Base-by-base conservation (phyloP, 331 rosid species). In the Quercus tomentella region DNA sequence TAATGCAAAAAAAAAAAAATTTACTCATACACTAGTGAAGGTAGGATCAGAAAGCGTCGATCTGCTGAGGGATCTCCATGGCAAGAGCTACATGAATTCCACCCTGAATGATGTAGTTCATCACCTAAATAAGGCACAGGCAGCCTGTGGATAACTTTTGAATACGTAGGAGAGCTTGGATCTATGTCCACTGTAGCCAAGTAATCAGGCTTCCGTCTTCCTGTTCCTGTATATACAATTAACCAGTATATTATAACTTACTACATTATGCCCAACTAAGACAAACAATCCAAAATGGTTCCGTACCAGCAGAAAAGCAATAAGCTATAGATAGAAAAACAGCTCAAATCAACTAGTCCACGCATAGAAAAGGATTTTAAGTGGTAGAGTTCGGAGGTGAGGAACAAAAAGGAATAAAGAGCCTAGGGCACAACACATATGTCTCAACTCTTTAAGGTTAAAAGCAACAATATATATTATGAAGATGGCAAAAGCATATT, bases 51-150 rank as follows among this genome's bases (percentile, higher is more conserved):
- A 76, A 82, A 95, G 33, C 89, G 81, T 1, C 97, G 84, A 26
- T 85, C 86, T 2, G 94, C 96, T 0, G 94, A 88, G 0, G 97
- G 89, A 75, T 93, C 99, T 73, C 97, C 96, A 83, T 85, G 84
- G 93, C 99, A 95, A 85, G 99, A 95, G 85, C 99, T 95, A 81
- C 99, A 95, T 0, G 99, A 65, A 74, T 95, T 95, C 99, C 99
- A 95, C 37, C 99, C 99, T 1, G 97, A 75, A 73, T 95, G 97
- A 66, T 95, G 99, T 78, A 93, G 80, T 80, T 95, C 98, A 51
- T 95, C 99, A 14, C 98, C 97, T 6, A 93, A 1, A 80, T 88
- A 21, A 5, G 99, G 88, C n/a, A 86, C 84, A 7, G 84, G 87
- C 52, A 93, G 79, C 84, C 99, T 89, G 72, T 92, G 94, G 54